Evolutionary conservation across 495 filamentous ascomycete genomes (phyloP).

Genomic region (Penicillium fimorum): DNA sequence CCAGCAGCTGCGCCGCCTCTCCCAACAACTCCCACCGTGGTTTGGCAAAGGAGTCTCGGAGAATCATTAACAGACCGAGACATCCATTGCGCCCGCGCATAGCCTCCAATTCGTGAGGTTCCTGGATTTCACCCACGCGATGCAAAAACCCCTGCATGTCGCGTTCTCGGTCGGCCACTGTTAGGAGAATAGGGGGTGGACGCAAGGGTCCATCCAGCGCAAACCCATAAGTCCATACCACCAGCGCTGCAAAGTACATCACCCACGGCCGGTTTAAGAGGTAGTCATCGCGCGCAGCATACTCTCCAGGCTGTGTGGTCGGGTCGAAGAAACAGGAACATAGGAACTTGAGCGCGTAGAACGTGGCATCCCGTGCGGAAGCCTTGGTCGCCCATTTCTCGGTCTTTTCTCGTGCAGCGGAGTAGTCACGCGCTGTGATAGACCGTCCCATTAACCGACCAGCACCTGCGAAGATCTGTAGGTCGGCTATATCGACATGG

Average conservation of each 20-base stretch:
- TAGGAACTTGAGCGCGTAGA: slow-evolving; percentile 88
- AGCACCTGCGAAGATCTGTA: slow-evolving; percentile 91
- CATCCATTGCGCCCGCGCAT: slow-evolving; percentile 79
- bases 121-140: slow-evolving; percentile 68
- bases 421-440: slow-evolving; percentile 79
- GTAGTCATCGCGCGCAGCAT: slow-evolving; percentile 85
- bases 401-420: slow-evolving; percentile 72
- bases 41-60: slow-evolving; percentile 76
- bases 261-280: slow-evolving; percentile 95
- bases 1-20: slow-evolving; percentile 77
- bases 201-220: slow-evolving; percentile 79
- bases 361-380: slow-evolving; percentile 87
- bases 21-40: slow-evolving; percentile 89
- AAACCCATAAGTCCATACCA: slow-evolving; percentile 94
- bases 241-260: slow-evolving; percentile 87
- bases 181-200: slow-evolving; percentile 49
- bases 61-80: slow-evolving; percentile 75
- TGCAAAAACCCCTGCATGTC: slow-evolving; percentile 80
- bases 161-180: slow-evolving; percentile 61
- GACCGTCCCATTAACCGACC: slow-evolving; percentile 79
- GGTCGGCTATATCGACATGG: slow-evolving; percentile 96
- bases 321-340: slow-evolving; percentile 70
- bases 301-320: slow-evolving; percentile 45
- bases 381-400: slow-evolving; percentile 89
- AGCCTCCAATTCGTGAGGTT: slow-evolving; percentile 75